Percentiles rank a stretch among this genome's conserved stretches.
Conservation (phyloP, 495 filamentous ascomycete genomes). For the Podospora sp. region DNA sequence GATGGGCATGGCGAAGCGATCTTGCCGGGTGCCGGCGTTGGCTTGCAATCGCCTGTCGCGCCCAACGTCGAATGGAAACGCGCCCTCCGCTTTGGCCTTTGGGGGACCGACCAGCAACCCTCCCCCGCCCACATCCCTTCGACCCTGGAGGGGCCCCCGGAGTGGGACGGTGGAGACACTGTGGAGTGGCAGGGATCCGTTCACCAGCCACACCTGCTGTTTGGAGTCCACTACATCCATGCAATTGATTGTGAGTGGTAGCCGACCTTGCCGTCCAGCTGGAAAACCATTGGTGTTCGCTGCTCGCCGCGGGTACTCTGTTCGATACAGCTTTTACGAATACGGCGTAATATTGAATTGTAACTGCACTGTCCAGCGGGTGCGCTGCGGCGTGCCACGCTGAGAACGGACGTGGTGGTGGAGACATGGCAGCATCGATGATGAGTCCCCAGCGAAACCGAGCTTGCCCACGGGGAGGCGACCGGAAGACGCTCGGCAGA, state of each 20-base stretch:
- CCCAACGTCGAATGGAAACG: neutral
- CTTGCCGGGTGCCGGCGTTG: neutral
- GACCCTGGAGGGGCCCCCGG: neutral
- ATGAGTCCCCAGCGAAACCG: neutral
- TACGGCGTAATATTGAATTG: slow-evolving; percentile 21
- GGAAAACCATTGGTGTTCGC: neutral
- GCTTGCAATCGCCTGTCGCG: neutral
- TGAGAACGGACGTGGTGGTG: neutral
- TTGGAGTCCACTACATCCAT: neutral
- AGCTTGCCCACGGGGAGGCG: neutral
- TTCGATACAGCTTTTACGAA: slow-evolving; percentile 12
- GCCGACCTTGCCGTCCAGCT: slow-evolving; percentile 14
- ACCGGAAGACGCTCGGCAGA: neutral
- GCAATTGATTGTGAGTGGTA: neutral
- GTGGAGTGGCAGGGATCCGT: slow-evolving; percentile 1
- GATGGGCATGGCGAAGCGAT: neutral
- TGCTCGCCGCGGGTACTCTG: neutral
- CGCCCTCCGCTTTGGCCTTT: slow-evolving; percentile 7
- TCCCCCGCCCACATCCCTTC: slow-evolving; percentile 12
- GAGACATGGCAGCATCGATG: neutral
- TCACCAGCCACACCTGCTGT: slow-evolving; percentile 2
- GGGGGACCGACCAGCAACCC: neutral
- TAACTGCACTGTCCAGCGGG: neutral
- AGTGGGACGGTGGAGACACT: neutral
- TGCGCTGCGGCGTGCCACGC: slow-evolving; percentile 16